phyloP scores from a whole-genome alignment of 75 land plant species.

The Sequoiadendron giganteum region DNA sequence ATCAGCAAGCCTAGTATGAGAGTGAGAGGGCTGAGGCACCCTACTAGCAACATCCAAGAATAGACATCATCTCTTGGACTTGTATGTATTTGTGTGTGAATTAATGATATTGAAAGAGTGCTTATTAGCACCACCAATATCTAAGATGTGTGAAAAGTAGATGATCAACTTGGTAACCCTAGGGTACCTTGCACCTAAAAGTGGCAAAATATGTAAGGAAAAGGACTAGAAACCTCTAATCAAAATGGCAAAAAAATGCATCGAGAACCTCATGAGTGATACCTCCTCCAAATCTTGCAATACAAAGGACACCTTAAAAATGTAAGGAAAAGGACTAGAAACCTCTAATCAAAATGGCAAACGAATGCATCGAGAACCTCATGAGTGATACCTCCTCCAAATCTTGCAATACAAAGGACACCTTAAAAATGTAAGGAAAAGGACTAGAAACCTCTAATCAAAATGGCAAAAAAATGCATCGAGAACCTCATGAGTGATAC shows the following conservation, averaged over 20 bases:
- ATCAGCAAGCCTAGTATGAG: not conserved
- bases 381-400: not conserved
- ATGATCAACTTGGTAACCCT: not conserved
- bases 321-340: not conserved
- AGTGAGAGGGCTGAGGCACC: not conserved
- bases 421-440: not conserved
- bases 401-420: not conserved
- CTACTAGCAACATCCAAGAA: not conserved
- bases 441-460: not conserved
- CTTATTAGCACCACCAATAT: not conserved
- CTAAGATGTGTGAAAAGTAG: no score
- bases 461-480: not conserved
- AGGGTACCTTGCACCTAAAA: not conserved
- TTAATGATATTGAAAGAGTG: not conserved
- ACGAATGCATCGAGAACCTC: not conserved
- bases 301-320: not conserved
- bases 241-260: not conserved
- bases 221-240: not conserved
- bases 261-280: not conserved
- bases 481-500: not conserved
- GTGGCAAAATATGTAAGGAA: not conserved
- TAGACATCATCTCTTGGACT: not conserved
- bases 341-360: not conserved
- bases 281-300: not conserved
- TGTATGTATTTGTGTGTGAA: not conserved